A percentile compares a stretch with the other conserved stretches of the same genome.
Conservation (phyloP, 2,329 filamentous ascomycete genomes). For the Xylaria polymorpha region DNA sequence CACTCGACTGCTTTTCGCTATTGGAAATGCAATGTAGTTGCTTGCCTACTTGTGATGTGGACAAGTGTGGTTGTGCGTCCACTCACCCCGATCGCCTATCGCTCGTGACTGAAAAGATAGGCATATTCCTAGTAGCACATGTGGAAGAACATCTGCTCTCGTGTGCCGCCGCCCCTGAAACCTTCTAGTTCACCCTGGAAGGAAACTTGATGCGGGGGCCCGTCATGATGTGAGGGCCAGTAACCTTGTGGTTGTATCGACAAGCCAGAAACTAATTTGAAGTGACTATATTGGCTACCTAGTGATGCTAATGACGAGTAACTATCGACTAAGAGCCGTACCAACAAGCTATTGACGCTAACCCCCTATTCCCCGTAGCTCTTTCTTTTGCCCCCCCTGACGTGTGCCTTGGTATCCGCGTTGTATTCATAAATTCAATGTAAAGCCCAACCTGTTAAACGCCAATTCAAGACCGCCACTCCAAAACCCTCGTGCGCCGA, state of each 20-base stretch:
- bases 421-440: constrained; percentile 21
- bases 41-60: no score
- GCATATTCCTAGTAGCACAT: background rate
- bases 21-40: background rate
- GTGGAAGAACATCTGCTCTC: background rate
- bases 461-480: constrained; percentile 18
- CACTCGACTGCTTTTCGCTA: background rate
- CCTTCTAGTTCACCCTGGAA: background rate
- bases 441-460: constrained; percentile 7
- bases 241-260: background rate
- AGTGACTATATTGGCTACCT: background rate
- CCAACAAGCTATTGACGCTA: background rate
- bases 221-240: no score
- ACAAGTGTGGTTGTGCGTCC: no score
- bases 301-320: constrained; percentile 1
- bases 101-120: background rate
- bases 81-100: no score
- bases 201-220: background rate
- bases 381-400: background rate
- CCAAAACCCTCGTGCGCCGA: constrained; percentile 31
- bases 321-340: background rate
- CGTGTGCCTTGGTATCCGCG: background rate
- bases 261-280: background rate
- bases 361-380: background rate
- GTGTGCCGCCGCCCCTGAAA: background rate